Percentiles rank a stretch among this genome's conserved stretches.
phyloP scores from a whole-genome alignment of 148 eudicot species.

The Rhododendron kiyosumense region DNA sequence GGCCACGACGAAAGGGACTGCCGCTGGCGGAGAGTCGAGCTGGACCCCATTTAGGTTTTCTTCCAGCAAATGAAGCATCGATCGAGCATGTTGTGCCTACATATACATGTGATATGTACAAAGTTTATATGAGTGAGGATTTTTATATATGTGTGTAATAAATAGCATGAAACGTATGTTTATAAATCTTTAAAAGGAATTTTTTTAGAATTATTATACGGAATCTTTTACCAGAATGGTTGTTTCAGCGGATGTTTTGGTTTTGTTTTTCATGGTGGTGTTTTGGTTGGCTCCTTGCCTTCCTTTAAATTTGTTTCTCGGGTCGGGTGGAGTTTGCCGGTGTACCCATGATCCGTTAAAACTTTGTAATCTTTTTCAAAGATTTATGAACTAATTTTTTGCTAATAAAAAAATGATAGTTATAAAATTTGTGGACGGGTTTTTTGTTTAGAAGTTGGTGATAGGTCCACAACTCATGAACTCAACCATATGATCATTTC shows the following conservation, averaged over 20 bases:
- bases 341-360: too few relatives aligned
- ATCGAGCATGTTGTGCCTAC: conserved; percentile 85
- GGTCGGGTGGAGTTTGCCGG: too few relatives aligned
- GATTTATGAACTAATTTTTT: too few relatives aligned
- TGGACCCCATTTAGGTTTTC: conserved; percentile 70
- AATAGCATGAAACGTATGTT: neutral
- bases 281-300: too few relatives aligned
- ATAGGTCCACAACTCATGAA: neutral
- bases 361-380: too few relatives aligned
- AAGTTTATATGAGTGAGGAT: neutral
- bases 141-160: neutral
- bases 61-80: conserved; percentile 74
- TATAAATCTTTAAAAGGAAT: neutral
- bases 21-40: conserved; percentile 26
- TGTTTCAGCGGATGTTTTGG: too few relatives aligned
- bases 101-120: neutral
- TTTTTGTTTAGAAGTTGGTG: neutral
- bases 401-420: neutral
- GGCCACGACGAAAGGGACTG: conserved; percentile 58
- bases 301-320: too few relatives aligned
- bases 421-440: neutral
- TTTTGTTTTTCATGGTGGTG: too few relatives aligned
- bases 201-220: neutral
- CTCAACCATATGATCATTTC: neutral
- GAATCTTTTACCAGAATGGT: neutral